These are phyloP conservation scores for Solanum virginianum DNA, from an alignment of 257 asterid species.

Conservation along the genomic window DNA sequence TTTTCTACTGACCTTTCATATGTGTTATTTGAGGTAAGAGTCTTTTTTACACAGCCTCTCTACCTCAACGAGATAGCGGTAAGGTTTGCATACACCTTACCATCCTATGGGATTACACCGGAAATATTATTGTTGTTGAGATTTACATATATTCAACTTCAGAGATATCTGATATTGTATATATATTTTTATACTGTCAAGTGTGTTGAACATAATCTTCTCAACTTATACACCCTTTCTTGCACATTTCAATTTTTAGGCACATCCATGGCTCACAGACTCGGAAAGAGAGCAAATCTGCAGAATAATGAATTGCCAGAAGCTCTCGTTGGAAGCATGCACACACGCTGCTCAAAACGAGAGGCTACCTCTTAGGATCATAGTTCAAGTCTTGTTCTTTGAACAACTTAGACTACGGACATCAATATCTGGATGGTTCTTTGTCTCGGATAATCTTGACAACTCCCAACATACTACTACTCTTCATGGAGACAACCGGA, in stretches of 20 bases:
- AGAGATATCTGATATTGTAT: neutral
- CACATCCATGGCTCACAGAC: slow-evolving; percentile 82
- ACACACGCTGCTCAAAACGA: slow-evolving; percentile 88
- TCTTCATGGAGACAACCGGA: neutral
- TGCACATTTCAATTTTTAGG: slow-evolving; percentile 17
- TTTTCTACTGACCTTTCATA: too few species aligned
- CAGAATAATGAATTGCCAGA: slow-evolving; percentile 72
- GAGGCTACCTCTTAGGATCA: slow-evolving; percentile 74
- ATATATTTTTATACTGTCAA: neutral
- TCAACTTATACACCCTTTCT: neutral
- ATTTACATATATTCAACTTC: neutral
- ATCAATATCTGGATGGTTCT: slow-evolving; percentile 77
- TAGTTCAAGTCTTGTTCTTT: slow-evolving; percentile 76
- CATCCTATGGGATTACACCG: neutral
- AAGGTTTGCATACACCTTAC: neutral
- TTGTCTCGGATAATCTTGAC: slow-evolving; percentile 15
- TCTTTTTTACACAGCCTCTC: neutral
- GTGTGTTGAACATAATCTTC: neutral
- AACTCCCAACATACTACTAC: slow-evolving; percentile 17
- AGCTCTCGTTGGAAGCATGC: slow-evolving; percentile 83
- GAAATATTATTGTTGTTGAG: neutral
- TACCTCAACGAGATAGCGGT: neutral
- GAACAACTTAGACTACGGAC: slow-evolving; percentile 81
- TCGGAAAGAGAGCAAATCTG: slow-evolving; percentile 67
- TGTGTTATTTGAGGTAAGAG: neutral